Evolutionary conservation across 1,139 yeast species (phyloP).

Genomic region (Hanseniaspora sp.): DNA sequence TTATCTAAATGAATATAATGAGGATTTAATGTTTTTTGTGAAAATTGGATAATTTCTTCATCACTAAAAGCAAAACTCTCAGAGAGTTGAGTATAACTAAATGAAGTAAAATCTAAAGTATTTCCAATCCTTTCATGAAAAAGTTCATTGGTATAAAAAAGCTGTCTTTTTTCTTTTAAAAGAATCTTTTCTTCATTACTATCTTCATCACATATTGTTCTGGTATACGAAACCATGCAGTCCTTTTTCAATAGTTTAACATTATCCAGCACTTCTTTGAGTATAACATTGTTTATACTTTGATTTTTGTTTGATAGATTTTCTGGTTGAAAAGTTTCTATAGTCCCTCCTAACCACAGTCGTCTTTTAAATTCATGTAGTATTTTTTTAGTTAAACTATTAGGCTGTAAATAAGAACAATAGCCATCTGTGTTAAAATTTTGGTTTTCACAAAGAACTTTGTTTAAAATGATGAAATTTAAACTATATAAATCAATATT

Average conservation of each 20-base stretch:
- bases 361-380: background rate
- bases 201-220: background rate
- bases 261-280: background rate
- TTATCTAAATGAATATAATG: slow-evolving; percentile 72
- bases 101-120: background rate
- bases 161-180: slow-evolving; percentile 5
- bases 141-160: slow-evolving; percentile 5
- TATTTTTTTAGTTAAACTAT: background rate
- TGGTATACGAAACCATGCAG: background rate
- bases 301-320: background rate
- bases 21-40: slow-evolving; percentile 66
- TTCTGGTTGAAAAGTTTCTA: background rate
- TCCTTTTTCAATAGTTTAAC: slow-evolving; percentile 2
- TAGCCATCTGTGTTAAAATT: slow-evolving; percentile 2
- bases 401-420: slow-evolving; percentile 10
- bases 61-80: background rate
- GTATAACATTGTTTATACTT: background rate
- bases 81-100: background rate
- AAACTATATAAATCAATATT: background rate
- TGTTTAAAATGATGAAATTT: slow-evolving; percentile 1
- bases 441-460: background rate
- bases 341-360: slow-evolving; percentile 10
- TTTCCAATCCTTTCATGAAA: background rate
- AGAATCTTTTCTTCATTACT: background rate
- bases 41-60: slow-evolving; percentile 44